Conservation (phyloP, 192 early-diverging fungal genomes). For the Piromyces finnis region DNA sequence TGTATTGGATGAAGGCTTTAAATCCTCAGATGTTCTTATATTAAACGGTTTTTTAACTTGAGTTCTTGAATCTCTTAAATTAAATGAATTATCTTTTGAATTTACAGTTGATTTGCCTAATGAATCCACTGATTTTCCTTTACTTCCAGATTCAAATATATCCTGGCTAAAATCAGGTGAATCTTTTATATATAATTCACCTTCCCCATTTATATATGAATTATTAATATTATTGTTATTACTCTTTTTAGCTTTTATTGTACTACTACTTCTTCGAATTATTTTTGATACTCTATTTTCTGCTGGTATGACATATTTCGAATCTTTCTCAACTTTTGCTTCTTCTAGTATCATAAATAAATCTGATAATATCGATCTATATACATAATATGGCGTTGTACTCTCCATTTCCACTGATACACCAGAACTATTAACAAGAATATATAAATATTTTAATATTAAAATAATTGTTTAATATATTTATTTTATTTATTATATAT, state of each 20-base stretch:
- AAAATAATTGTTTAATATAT: neutral
- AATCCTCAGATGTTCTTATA: neutral
- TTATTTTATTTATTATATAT: neutral
- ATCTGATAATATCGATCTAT: constrained; percentile 15
- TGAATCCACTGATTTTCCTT: neutral
- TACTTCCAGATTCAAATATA: neutral
- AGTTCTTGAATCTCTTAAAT: neutral
- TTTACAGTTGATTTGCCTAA: neutral
- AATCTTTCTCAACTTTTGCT: constrained; percentile 5
- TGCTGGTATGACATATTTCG: neutral
- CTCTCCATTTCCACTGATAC: constrained; percentile 16
- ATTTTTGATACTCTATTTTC: neutral
- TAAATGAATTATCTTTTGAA: neutral
- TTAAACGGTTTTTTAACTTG: neutral
- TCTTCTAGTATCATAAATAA: constrained; percentile 11
- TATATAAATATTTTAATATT: neutral
- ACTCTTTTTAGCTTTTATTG: neutral
- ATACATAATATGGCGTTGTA: constrained; percentile 20
- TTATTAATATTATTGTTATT: neutral
- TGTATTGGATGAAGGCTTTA: neutral
- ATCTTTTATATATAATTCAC: neutral
- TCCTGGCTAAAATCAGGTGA: neutral
- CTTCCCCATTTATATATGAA: neutral
- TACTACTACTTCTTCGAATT: neutral
- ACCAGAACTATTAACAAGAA: constrained; percentile 11